phyloP scores from a whole-genome alignment of 2,329 filamentous ascomycete genomes.

The Ceratocystis albifundus region DNA sequence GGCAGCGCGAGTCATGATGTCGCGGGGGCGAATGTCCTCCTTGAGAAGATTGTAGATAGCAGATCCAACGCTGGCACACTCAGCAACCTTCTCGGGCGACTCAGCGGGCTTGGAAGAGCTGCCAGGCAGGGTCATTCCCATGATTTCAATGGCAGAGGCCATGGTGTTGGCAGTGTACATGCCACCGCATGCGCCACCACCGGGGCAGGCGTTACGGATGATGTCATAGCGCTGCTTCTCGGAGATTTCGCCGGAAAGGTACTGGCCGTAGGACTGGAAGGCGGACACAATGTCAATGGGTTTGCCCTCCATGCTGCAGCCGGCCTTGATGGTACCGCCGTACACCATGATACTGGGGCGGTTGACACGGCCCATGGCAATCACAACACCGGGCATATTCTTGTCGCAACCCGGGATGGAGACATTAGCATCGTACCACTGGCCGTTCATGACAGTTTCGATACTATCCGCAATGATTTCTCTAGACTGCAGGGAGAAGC shows the following conservation, averaged over 20 bases:
- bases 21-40: conserved; percentile 64
- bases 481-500: conserved; percentile 84
- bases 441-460: conserved; percentile 96
- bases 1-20: conserved; percentile 68
- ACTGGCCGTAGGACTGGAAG: conserved; percentile 96
- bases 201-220: conserved; percentile 72
- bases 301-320: conserved; percentile 65
- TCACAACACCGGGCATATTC: conserved; percentile 92
- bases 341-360: conserved; percentile 95
- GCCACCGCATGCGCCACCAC: conserved; percentile 52
- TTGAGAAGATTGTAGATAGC: conserved; percentile 64
- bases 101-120: conserved; percentile 72
- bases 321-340: conserved; percentile 84
- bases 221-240: conserved; percentile 91
- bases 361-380: conserved; percentile 92
- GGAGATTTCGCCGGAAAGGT: conserved; percentile 78
- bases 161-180: conserved; percentile 85
- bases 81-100: conserved; percentile 56
- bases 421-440: conserved; percentile 98
- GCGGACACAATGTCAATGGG: conserved; percentile 90
- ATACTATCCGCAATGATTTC: conserved; percentile 97
- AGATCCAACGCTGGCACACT: conserved; percentile 59
- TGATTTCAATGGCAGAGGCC: conserved; percentile 71
- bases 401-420: conserved; percentile 97
- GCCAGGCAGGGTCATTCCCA: conserved; percentile 71